Base-by-base conservation (phyloP, 2,329 filamentous ascomycete genomes). In the Tolypocladium tropicale region DNA sequence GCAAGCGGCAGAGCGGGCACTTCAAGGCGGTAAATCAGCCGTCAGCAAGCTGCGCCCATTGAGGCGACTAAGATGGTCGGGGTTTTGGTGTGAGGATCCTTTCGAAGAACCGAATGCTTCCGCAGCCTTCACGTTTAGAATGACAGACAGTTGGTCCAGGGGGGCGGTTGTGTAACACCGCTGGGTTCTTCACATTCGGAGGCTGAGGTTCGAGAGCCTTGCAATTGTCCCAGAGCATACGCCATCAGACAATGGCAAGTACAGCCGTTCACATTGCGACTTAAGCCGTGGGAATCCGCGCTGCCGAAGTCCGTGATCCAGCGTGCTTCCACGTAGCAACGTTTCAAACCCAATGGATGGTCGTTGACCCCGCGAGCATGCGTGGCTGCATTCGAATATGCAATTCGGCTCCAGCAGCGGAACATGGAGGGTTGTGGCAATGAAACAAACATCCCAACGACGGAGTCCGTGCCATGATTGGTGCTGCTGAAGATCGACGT, bases 271-370 rank as follows among this genome's bases (percentile, higher is more conserved):
- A 18, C 16, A 25, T 36, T 52, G 16, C 52, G 5, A 2, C 6
- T 1, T 32, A 30, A 7, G 46, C 28, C 28, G 18, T 18, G 18
- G 10, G 4, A 18, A 18, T 28, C 28, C 16, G 33, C 59, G 57
- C 55, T 58, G 63, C 41, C 65, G 64, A 53, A 28, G 59, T 58
- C 60, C 64, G 61, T 68, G 65, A 63, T 71, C 75, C 75, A 69
- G 73, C 64, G 67, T 66, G 60, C 62, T 71, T 75, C 74, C 76
- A 78, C 73, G 74, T 78, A 74, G 74, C 75, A 71, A 58, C 53
- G 57, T 64, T 63, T 57, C 58, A 59, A n/a, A 60, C 59, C 64
- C 61, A 66, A 66, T 60, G 32, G 56, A 12, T 21, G 11, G 28
- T 12, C 46, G 18, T n/a, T 32, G 18, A 16, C 46, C 21, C 46